Evolutionary conservation across 1,139 yeast species (phyloP).

Genomic region (Arxiozyma telluris): DNA sequence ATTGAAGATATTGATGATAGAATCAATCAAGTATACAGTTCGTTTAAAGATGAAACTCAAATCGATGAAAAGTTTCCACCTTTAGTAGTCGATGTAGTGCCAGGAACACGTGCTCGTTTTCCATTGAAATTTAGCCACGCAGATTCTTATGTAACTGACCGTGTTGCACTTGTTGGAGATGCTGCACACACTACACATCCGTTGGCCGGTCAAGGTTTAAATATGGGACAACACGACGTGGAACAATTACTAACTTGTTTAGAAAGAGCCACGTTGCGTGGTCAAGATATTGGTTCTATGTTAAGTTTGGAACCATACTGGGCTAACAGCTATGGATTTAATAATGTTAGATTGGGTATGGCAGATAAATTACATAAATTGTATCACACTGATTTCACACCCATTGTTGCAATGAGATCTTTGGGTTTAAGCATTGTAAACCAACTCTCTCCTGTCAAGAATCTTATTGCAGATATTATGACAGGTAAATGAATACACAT

Average conservation of each 20-base stretch:
- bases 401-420: constrained; percentile 67
- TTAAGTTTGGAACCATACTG: constrained; percentile 81
- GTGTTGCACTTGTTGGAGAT: constrained; percentile 90
- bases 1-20: constrained; percentile 70
- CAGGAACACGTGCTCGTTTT: constrained; percentile 71
- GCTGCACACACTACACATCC: constrained; percentile 99
- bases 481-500: constrained; percentile 7
- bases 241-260: constrained; percentile 58
- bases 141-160: constrained; percentile 71
- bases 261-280: constrained; percentile 63
- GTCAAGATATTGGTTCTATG: constrained; percentile 74
- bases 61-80: constrained; percentile 61
- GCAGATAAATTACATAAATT: constrained; percentile 89
- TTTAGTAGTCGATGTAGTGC: constrained; percentile 47
- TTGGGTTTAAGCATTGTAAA: constrained; percentile 67
- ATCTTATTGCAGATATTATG: constrained; percentile 39
- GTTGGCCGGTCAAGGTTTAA: constrained; percentile 93
- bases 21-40: constrained; percentile 38
- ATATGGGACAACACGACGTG: constrained; percentile 97
- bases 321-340: constrained; percentile 68
- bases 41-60: constrained; percentile 33
- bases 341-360: constrained; percentile 73
- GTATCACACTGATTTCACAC: constrained; percentile 64
- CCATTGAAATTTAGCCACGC: constrained; percentile 88
- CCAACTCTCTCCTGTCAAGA: constrained; percentile 53